phyloP scores from a whole-genome alignment of 495 filamentous ascomycete species.

The Immersiella caudata region DNA sequence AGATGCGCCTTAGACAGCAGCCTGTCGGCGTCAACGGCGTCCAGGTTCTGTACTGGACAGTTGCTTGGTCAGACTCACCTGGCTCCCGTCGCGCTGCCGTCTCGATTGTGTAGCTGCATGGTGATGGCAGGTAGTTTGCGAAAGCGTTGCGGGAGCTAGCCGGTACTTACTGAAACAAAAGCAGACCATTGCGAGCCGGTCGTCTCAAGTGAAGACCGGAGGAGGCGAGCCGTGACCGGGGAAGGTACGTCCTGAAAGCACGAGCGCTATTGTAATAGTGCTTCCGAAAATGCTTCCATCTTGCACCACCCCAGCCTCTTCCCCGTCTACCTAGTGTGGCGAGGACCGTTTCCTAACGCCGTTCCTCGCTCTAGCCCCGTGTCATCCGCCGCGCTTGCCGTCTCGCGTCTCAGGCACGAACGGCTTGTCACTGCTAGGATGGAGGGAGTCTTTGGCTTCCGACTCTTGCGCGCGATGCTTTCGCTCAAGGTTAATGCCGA shows the following conservation, averaged over 20 bases:
- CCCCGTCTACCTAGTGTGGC: not conserved
- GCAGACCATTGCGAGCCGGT: not conserved
- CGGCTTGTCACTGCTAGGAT: not conserved
- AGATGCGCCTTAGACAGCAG: not conserved
- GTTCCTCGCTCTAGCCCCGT: not conserved
- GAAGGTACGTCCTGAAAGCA: not conserved
- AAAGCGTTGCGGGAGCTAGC: not conserved
- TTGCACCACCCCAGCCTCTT: not conserved
- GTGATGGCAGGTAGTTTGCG: not conserved
- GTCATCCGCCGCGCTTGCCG: not conserved
- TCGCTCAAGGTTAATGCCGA: too few relatives aligned
- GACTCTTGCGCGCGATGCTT: too few relatives aligned
- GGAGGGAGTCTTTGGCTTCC: not conserved
- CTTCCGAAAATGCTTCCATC: not conserved
- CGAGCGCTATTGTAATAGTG: not conserved
- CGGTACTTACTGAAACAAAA: not conserved
- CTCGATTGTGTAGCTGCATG: not conserved
- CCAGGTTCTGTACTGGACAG: not conserved
- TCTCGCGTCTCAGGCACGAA: not conserved
- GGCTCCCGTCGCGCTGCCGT: not conserved
- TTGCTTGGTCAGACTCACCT: not conserved
- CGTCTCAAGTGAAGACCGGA: too few relatives aligned
- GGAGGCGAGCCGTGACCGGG: not conserved
- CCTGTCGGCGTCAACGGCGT: not conserved
- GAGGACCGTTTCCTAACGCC: conserved; percentile 1